These are phyloP conservation scores for Colletotrichum costaricense DNA, from an alignment of 2,329 filamentous ascomycete genomes.

Conservation along the genomic window DNA sequence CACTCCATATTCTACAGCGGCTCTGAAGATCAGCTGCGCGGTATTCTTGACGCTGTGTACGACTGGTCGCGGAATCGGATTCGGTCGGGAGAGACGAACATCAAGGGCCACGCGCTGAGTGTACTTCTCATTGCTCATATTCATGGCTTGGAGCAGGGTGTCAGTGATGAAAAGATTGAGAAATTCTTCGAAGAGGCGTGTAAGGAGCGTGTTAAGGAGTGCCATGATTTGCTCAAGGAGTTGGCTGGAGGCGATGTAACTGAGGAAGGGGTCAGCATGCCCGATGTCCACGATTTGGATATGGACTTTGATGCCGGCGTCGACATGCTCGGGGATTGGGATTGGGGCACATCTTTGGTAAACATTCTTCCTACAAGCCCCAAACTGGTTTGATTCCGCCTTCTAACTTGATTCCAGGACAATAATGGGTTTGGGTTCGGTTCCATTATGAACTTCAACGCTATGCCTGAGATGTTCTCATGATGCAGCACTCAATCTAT, in stretches of 20 bases:
- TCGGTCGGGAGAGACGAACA: slow-evolving; percentile 56
- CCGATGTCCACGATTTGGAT: slow-evolving; percentile 24
- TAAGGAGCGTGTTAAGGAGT: slow-evolving; percentile 41
- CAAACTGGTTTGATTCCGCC: not conserved
- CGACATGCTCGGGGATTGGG: slow-evolving; percentile 42
- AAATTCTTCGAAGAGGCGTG: slow-evolving; percentile 43
- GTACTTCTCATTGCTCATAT: slow-evolving; percentile 50
- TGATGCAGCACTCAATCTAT: not conserved
- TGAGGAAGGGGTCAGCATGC: slow-evolving; percentile 7
- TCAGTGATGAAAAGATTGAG: slow-evolving; percentile 45
- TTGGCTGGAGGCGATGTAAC: slow-evolving; percentile 42
- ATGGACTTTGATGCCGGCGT: slow-evolving; percentile 27
- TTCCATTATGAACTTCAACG: not conserved
- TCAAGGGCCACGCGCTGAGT: slow-evolving; percentile 51
- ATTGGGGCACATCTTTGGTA: slow-evolving; percentile 44
- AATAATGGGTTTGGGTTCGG: not conserved
- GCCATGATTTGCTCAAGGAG: slow-evolving; percentile 47
- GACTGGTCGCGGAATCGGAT: slow-evolving; percentile 49
- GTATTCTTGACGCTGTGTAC: slow-evolving; percentile 42
- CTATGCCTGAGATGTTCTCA: not conserved
- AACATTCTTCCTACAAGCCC: slow-evolving; percentile 8
- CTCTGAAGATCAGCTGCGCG: slow-evolving; percentile 48
- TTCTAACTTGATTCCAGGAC: not conserved
- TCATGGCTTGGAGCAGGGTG: slow-evolving; percentile 46
- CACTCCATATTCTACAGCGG: slow-evolving; percentile 44